A percentile compares a stretch with the other conserved stretches of the same genome.
These are phyloP conservation scores for Penicillium glabrum DNA, from an alignment of 2,329 filamentous ascomycete species.

Conservation along the genomic window DNA sequence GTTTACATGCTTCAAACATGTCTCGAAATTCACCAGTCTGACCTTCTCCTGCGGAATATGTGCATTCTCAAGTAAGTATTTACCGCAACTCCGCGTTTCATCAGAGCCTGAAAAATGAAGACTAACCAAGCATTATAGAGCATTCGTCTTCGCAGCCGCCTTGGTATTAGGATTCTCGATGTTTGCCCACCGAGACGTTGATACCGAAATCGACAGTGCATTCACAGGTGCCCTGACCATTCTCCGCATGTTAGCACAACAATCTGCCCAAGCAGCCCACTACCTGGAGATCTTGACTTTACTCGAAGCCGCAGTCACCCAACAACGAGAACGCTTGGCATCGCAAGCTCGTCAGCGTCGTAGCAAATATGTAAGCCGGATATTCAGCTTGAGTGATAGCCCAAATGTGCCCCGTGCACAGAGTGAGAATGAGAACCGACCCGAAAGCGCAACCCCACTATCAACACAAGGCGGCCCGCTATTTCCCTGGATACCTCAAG, in stretches of 20 bases:
- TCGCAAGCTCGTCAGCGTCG: conserved; percentile 28
- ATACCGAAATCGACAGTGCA: conserved; percentile 40
- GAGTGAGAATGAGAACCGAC: neutral
- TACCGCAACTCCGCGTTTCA: neutral
- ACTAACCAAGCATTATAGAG: conserved; percentile 32
- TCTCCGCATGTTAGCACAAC: conserved; percentile 48
- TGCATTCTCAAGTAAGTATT: conserved; percentile 56
- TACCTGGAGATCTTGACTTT: conserved; percentile 57
- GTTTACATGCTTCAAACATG: conserved; percentile 58
- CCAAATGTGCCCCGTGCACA: conserved; percentile 10
- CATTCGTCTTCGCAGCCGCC: conserved; percentile 57
- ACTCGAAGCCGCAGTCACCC: conserved; percentile 47
- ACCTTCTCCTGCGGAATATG: conserved; percentile 55
- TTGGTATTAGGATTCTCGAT: conserved; percentile 58
- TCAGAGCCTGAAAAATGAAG: neutral
- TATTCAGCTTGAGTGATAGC: conserved; percentile 32
- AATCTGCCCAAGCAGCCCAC: conserved; percentile 58
- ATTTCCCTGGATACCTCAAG: conserved; percentile 17
- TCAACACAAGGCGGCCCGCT: conserved; percentile 7
- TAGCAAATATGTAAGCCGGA: conserved; percentile 37
- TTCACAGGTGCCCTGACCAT: conserved; percentile 54
- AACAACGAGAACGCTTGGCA: conserved; percentile 38
- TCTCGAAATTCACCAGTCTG: conserved; percentile 47
- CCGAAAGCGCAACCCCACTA: conserved; percentile 1
- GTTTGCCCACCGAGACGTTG: conserved; percentile 50